phyloP scores from a whole-genome alignment of 495 filamentous ascomycete genomes.

The Penicillium egyptiacum region DNA sequence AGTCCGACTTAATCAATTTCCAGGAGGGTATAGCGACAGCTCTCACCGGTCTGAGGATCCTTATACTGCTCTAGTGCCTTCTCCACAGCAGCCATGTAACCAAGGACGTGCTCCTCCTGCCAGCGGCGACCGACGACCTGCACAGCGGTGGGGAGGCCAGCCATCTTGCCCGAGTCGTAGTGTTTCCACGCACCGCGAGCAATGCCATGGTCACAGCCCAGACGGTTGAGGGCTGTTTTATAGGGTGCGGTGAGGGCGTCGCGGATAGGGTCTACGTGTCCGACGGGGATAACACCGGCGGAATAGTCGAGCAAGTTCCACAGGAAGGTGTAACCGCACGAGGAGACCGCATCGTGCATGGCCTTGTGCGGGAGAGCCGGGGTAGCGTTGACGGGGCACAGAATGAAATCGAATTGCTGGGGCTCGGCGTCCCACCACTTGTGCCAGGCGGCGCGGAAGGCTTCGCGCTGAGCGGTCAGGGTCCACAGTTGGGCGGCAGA shows the following conservation, averaged over 20 bases:
- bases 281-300: conserved; percentile 81
- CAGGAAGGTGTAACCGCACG: conserved; percentile 93
- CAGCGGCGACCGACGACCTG: conserved; percentile 83
- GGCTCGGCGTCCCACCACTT: conserved; percentile 75
- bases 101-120: conserved; percentile 90
- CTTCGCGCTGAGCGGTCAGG: conserved; percentile 72
- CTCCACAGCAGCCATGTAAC: conserved; percentile 78
- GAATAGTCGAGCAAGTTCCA: conserved; percentile 95
- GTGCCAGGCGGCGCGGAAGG: conserved; percentile 73
- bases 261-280: conserved; percentile 68
- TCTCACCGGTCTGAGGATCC: conserved; percentile 41
- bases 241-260: conserved; percentile 63
- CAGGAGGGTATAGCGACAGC: conserved; percentile 62
- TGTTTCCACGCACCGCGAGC: conserved; percentile 82
- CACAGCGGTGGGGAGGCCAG: conserved; percentile 81
- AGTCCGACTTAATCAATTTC: conserved; percentile 49
- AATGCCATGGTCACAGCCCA: conserved; percentile 65
- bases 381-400: conserved; percentile 85
- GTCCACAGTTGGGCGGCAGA: conserved; percentile 78
- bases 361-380: conserved; percentile 86
- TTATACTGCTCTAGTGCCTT: conserved; percentile 60
- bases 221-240: conserved; percentile 45
- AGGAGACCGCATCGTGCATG: conserved; percentile 82
- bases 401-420: conserved; percentile 69
- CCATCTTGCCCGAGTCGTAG: conserved; percentile 82